Evolutionary conservation across 305 asterid species (phyloP), one percentile per base, ranked within the genome.

Genomic region (Fraxinus platypoda): DNA sequence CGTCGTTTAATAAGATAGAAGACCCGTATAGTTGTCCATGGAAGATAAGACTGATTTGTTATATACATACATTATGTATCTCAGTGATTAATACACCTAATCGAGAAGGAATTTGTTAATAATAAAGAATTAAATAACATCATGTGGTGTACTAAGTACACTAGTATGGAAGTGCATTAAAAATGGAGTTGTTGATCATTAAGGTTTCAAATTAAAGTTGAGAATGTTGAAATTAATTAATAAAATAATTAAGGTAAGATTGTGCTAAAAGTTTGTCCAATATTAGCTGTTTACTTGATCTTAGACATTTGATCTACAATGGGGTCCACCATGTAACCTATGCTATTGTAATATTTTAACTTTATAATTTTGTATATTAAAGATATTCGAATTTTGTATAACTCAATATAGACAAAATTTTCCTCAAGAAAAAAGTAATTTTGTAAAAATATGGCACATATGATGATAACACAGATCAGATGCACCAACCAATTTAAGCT

Each of bases 71-170:
- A 73, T 77, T 86, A 86, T 89, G 85, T 90, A 86, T 88, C 87
- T 91, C 93, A 90, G 93, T 82, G 88, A 85, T 26, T 66, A 78
- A 76, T 80, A 74, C 76, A 75, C 49, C 13, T 64, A 78, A 64
- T 83, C 82, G 75, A 77, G 84, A 52, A 79, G 80, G 76, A 15
- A 49, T 15, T 4, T 49, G 21, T 49, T 49, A 49, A 49, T 49
- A 15, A 49, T 15, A 15, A 49, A 78, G 76, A 84, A 71, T 83
- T 30, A 34, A 83, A 85, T 80, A 73, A 86, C 89, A 88, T 86
- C 93, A 92, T 90, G 91, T 82, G 88, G 87, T 80, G 92, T 87
- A 93, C 94, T 93, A 85, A 81, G 88, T 86, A 77, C 83, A 38
- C 86, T 38, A 82, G 62, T 93, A 88, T 91, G 92, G 89, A 84